Conservation (phyloP, 768 basidiomycete genomes). For the Amanita rimosa region DNA sequence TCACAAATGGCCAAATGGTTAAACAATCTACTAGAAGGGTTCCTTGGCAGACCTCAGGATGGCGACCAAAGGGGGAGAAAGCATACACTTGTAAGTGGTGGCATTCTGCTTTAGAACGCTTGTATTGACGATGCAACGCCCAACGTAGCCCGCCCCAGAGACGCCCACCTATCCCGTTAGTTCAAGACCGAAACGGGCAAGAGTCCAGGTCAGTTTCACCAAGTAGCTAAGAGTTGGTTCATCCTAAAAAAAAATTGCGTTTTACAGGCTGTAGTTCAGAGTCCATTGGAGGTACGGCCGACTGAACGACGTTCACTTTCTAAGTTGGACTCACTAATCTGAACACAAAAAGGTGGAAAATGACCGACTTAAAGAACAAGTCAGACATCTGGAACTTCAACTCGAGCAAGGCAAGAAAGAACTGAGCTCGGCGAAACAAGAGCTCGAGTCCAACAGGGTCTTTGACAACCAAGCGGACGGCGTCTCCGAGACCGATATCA, state of each 20-base stretch:
- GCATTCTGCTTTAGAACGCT: not conserved
- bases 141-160: not conserved
- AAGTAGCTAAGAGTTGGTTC: not conserved
- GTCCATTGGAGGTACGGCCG: not conserved
- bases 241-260: not conserved
- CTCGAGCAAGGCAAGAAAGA: conserved; percentile 11
- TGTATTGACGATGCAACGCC: not conserved
- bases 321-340: not conserved
- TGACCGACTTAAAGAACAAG: not conserved
- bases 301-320: not conserved
- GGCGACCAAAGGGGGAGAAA: not conserved
- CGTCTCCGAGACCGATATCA: conserved; percentile 32
- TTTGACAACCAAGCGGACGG: conserved; percentile 32
- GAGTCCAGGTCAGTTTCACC: not conserved
- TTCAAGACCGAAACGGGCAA: not conserved
- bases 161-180: too few relatives aligned
- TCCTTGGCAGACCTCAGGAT: not conserved
- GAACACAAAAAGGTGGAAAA: not conserved
- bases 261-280: not conserved
- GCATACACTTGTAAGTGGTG: not conserved
- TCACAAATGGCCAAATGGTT: not conserved
- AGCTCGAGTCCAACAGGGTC: conserved; percentile 32
- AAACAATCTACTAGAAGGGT: not conserved
- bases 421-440: conserved; percentile 24
- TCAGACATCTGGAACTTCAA: not conserved